These are phyloP conservation scores for Naganishia sp. DNA, from an alignment of 1,284 basidiomycete genomes.

Conservation along the genomic window DNA sequence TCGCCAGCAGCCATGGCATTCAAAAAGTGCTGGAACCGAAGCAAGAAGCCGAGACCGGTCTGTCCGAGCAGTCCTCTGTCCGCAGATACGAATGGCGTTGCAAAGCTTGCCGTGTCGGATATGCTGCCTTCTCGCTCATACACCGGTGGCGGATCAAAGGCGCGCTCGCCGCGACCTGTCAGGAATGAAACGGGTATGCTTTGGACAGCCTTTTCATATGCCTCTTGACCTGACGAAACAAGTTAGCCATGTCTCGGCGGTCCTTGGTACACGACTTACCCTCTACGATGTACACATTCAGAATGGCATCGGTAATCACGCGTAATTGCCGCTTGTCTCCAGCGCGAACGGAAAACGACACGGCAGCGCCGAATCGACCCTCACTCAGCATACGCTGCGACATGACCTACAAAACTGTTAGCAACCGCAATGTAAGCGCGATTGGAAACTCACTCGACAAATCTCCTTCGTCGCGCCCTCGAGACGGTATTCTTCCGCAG, in stretches of 20 bases:
- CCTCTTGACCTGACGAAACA: slow-evolving; percentile 30
- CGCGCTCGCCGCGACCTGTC: slow-evolving; percentile 20
- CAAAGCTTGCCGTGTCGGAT: slow-evolving; percentile 12
- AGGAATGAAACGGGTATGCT: slow-evolving; percentile 35
- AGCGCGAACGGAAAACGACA: slow-evolving; percentile 52
- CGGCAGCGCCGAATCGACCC: slow-evolving; percentile 53
- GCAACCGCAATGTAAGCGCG: neutral
- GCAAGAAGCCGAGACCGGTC: slow-evolving; percentile 51
- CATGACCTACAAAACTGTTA: slow-evolving; percentile 39
- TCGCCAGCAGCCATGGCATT: slow-evolving; percentile 49
- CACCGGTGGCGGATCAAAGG: slow-evolving; percentile 11
- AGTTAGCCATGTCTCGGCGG: neutral
- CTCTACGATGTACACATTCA: slow-evolving; percentile 51
- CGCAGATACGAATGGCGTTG: neutral
- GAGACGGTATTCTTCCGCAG: slow-evolving; percentile 44
- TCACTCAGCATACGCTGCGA: slow-evolving; percentile 49
- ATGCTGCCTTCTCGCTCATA: slow-evolving; percentile 19
- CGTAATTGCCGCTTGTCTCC: slow-evolving; percentile 51
- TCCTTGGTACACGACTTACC: slow-evolving; percentile 40
- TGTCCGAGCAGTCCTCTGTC: slow-evolving; percentile 15
- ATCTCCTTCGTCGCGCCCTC: slow-evolving; percentile 50
- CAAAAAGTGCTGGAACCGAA: slow-evolving; percentile 57
- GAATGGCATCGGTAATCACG: slow-evolving; percentile 52
- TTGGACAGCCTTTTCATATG: slow-evolving; percentile 30
- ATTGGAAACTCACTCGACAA: slow-evolving; percentile 35